Conservation (phyloP, 202 grass and related monocot species). For the Tripidium arundinaceum region DNA sequence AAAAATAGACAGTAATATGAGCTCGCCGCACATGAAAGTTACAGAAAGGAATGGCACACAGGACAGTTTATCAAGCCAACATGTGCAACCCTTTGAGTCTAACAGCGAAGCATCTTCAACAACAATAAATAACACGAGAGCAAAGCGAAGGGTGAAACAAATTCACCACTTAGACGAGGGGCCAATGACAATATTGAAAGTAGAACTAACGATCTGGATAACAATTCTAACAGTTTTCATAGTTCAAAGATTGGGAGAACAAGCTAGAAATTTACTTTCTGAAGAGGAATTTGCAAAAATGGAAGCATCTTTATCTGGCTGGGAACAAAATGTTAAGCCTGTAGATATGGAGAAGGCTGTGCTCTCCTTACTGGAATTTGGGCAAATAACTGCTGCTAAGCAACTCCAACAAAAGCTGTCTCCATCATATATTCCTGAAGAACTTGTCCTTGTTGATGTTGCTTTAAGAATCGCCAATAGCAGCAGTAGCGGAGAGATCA, state of each 20-base stretch:
- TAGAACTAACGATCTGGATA: slow-evolving; percentile 54
- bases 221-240: slow-evolving; percentile 36
- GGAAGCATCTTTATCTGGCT: slow-evolving; percentile 75
- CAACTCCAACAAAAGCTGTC: slow-evolving; percentile 95
- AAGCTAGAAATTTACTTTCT: slow-evolving; percentile 47
- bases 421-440: slow-evolving; percentile 74
- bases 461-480: slow-evolving; percentile 72
- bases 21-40: slow-evolving; percentile 47
- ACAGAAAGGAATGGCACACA: slow-evolving; percentile 52
- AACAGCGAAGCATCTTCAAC: slow-evolving; percentile 32
- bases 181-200: slow-evolving; percentile 54
- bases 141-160: slow-evolving; percentile 72
- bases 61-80: slow-evolving; percentile 46
- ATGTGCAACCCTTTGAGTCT: slow-evolving; percentile 45
- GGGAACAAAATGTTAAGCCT: slow-evolving; percentile 89
- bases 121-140: slow-evolving; percentile 53
- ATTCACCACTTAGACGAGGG: slow-evolving; percentile 48
- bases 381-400: slow-evolving; percentile 92
- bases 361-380: slow-evolving; percentile 93
- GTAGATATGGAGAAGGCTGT: slow-evolving; percentile 93
- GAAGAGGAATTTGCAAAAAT: slow-evolving; percentile 70
- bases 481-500: slow-evolving; percentile 55
- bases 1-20: slow-evolving; percentile 96
- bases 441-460: slow-evolving; percentile 83
- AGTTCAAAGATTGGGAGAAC: slow-evolving; percentile 47